Conservation (phyloP, 2,329 filamentous ascomycete species). For the Penicillium sp. region DNA sequence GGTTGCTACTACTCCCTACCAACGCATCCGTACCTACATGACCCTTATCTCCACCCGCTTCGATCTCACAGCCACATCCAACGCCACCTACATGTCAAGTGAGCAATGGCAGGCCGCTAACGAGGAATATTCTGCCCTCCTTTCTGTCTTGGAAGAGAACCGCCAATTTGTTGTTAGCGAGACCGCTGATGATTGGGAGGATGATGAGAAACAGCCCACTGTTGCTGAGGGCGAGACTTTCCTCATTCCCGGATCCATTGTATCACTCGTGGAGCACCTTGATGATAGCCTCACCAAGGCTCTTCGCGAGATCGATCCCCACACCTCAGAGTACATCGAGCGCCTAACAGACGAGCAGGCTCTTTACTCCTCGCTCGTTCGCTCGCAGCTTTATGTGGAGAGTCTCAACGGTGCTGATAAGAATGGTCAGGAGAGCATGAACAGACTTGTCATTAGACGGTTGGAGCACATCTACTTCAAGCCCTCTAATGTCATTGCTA, state of each 20-base stretch:
- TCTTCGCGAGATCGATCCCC: slow-evolving; percentile 95
- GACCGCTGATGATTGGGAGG: slow-evolving; percentile 95
- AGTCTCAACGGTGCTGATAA: slow-evolving; percentile 66
- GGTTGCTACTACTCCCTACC: slow-evolving; percentile 87
- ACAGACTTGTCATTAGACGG: slow-evolving; percentile 89
- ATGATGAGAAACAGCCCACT: slow-evolving; percentile 88
- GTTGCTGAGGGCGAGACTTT: slow-evolving; percentile 72
- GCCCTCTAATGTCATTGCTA: slow-evolving; percentile 88
- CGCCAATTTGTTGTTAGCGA: slow-evolving; percentile 83
- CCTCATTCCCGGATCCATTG: slow-evolving; percentile 90
- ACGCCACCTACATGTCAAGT: slow-evolving; percentile 76
- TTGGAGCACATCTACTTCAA: slow-evolving; percentile 99
- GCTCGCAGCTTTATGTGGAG: slow-evolving; percentile 85
- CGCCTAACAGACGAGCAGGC: slow-evolving; percentile 85
- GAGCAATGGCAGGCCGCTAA: slow-evolving; percentile 97
- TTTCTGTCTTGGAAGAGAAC: slow-evolving; percentile 76
- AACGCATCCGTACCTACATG: slow-evolving; percentile 86
- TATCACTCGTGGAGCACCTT: slow-evolving; percentile 90
- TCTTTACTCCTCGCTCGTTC: slow-evolving; percentile 90
- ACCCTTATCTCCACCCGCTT: slow-evolving; percentile 92
- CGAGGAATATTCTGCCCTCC: slow-evolving; percentile 74
- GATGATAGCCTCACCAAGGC: slow-evolving; percentile 97
- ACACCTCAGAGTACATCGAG: slow-evolving; percentile 98
- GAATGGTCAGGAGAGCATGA: slow-evolving; percentile 81
- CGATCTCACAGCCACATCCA: slow-evolving; percentile 78